Base-by-base conservation (phyloP, 805 yeast genomes). In the Saturnispora sekii region DNA sequence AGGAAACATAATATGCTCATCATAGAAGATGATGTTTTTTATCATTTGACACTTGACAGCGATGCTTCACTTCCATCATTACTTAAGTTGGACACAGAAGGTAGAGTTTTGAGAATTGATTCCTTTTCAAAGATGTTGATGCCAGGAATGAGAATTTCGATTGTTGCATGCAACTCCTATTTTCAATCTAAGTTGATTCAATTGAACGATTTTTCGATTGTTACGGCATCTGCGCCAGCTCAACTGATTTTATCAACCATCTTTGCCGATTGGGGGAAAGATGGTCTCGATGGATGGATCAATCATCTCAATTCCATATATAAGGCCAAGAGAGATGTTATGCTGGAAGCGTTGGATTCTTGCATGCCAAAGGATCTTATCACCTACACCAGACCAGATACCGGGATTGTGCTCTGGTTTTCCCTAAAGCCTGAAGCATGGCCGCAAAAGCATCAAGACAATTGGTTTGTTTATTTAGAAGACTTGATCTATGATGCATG, bases 1-100 rank as follows among this genome's bases (percentile, higher is more conserved):
- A 73, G 72, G 54, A 76, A 79, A 59, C 83, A 79, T 60, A 82
- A 84, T 61, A 59, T 85, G 45, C 58, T 86, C 31, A 79, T 85
- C 46, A 62, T 84, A 45, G 95, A 86, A 64, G 95, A 85, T 60
- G 95, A 86, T 64, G 95, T 95, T 6, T 86, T 86, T 69, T 84
- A 82, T 64, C 84, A 79, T 63, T 65, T 85, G 57, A 21, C 26
- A 21, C 26, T 21, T 21, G 82, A 80, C 54, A 70, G 80, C 66
- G 66, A 71, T 26, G 67, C 70, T 47, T 66, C 66, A 12, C 52
- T 77, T 40, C 76, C 80, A 14, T 77, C 86, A 9, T 78, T 80
- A 65, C 60, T 84, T 36, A 71, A 78, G n/a, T 57, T 81, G 43
- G 95, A 85, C 62, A 67, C 68, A 15, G 88, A 82, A 44, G 94